These are phyloP conservation scores for Marchantia paleacea DNA, from an alignment of 225 moss, liverwort and hornwort genomes.

Conservation along the genomic window DNA sequence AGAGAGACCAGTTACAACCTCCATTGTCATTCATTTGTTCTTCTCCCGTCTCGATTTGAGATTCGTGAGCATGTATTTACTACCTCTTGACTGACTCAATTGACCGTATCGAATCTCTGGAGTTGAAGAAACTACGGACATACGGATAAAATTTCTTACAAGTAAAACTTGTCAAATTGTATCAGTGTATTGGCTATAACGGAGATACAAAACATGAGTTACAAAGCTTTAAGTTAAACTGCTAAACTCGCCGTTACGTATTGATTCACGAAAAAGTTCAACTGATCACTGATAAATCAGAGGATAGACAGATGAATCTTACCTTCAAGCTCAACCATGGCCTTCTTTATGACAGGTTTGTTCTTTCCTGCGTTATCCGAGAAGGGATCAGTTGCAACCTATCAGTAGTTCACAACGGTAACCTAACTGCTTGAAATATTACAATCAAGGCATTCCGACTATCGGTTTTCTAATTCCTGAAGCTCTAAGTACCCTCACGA, in stretches of 20 bases:
- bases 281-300: background rate
- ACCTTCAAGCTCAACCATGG: conserved; percentile 90
- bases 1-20: background rate
- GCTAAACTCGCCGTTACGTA: background rate
- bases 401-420: no score
- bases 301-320: conserved; percentile 8
- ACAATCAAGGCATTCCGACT: no score
- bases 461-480: no score
- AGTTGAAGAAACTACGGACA: background rate
- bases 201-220: background rate
- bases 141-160: no score
- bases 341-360: conserved; percentile 96
- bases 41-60: background rate
- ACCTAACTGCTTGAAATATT: no score
- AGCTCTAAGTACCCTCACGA: no score
- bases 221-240: no score
- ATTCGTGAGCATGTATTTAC: background rate
- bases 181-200: background rate
- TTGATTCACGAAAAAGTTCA: background rate
- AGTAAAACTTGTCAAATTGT: no score
- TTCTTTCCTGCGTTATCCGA: conserved; percentile 52
- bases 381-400: background rate
- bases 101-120: background rate
- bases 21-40: background rate
- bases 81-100: background rate